These are phyloP conservation scores for Podospora fimiseda DNA, from an alignment of 495 filamentous ascomycete genomes.

Conservation along the genomic window DNA sequence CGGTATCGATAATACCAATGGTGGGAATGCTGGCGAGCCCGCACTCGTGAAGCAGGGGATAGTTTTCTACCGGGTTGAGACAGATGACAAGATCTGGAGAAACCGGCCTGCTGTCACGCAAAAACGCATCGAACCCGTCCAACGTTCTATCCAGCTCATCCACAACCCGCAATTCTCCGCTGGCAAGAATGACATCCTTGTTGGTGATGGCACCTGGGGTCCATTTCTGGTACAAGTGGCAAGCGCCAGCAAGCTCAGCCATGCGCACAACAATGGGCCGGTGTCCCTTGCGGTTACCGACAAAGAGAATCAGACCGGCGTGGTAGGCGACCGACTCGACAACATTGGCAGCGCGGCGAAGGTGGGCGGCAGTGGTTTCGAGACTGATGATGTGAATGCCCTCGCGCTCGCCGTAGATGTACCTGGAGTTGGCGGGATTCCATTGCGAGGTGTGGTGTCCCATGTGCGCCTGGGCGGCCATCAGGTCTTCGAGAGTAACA, in stretches of 20 bases:
- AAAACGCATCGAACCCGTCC: constrained; percentile 55
- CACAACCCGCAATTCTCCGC: constrained; percentile 59
- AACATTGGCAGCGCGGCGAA: constrained; percentile 82
- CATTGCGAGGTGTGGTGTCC: constrained; percentile 88
- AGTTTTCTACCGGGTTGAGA: constrained; percentile 89
- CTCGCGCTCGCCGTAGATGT: constrained; percentile 87
- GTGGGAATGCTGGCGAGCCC: constrained; percentile 83
- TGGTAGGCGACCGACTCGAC: constrained; percentile 78
- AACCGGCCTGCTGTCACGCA: constrained; percentile 55
- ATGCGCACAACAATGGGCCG: constrained; percentile 71
- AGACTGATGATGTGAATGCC: constrained; percentile 92
- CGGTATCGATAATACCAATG: constrained; percentile 89
- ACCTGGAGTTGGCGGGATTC: constrained; percentile 91
- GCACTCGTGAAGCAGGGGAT: constrained; percentile 82
- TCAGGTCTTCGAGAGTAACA: constrained; percentile 82
- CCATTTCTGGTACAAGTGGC: constrained; percentile 92
- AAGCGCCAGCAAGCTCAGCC: constrained; percentile 68
- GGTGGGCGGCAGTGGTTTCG: constrained; percentile 76
- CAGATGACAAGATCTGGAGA: constrained; percentile 90
- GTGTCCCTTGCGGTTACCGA: constrained; percentile 77
- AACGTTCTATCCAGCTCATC: constrained; percentile 64
- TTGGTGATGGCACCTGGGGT: constrained; percentile 90
- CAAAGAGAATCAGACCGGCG: constrained; percentile 84
- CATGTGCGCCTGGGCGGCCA: constrained; percentile 85
- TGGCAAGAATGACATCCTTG: constrained; percentile 73